Evolutionary conservation across 192 early-diverging fungal genomes (phyloP).

Genomic region (Martensiomyces pterosporus): DNA sequence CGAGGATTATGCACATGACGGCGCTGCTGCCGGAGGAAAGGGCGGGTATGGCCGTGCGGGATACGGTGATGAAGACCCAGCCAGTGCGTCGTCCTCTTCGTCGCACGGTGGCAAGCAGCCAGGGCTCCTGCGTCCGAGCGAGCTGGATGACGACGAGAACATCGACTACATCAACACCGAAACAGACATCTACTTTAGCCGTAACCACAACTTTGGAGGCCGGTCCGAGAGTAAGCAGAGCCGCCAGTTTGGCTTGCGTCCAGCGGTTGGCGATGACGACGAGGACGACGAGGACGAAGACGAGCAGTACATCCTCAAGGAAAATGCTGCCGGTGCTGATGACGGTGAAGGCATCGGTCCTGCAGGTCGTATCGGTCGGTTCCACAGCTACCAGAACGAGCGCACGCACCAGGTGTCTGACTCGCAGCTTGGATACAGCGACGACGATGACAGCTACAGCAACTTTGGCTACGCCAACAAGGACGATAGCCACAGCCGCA

Average conservation of each 20-base stretch:
- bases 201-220: background rate
- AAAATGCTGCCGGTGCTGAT: conserved; percentile 5
- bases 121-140: conserved; percentile 20
- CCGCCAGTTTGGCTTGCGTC: conserved; percentile 11
- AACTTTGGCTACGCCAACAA: background rate
- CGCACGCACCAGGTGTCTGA: background rate
- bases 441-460: background rate
- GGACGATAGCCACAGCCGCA: too few relatives aligned
- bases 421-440: background rate
- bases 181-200: conserved; percentile 19
- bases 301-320: conserved; percentile 5
- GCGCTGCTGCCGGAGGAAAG: too few relatives aligned
- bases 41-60: conserved; percentile 1
- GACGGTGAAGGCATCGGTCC: conserved; percentile 34
- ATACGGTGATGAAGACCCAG: background rate
- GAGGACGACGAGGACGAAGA: conserved; percentile 30
- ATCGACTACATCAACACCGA: conserved; percentile 17
- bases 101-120: background rate
- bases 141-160: conserved; percentile 31
- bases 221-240: background rate
- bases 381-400: conserved; percentile 50
- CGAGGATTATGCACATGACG: conserved; percentile 1
- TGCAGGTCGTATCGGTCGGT: conserved; percentile 40
- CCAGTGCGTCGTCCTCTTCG: background rate
- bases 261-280: conserved; percentile 17